Evolutionary conservation across 805 yeast genomes (phyloP), one percentile per base, ranked within the genome.

Genomic region (Pichia californica): DNA sequence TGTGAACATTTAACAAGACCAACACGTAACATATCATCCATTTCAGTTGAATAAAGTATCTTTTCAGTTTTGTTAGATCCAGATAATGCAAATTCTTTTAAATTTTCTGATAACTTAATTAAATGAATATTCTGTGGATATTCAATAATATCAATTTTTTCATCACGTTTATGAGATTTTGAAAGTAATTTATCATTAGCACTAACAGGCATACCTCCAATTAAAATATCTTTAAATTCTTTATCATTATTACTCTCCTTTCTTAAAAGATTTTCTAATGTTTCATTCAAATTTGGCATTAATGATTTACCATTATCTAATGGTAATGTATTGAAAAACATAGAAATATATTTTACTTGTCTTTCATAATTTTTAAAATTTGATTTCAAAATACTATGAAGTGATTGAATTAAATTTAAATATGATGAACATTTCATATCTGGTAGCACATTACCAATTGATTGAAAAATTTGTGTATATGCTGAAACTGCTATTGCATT

Each of bases 51-150:
- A 15, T 15, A 18, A 25, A 32, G 11, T 28, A 16, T 11, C 10
- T 21, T 28, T 13, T 36, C 26, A 5, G 31, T 28, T 30, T 32
- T 13, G 10, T 30, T 40, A n/a, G 32, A 16, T 19, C 44, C 33
- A 15, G 18, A 13, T 10, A 40, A 3, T 20, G 47, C 49, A 25
- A 46, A 23, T 27, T 46, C 47, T 13, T 49, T 49, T 20, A 49
- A 42, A 28, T 41, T 40, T 18, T 38, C 41, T 4, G 88, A 83
- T 36, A 83, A 56, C 38, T 73, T 72, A 28, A 76, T 66, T 39
- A 82, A 61, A 40, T 72, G 73, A 2, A 77, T 63, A 7, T 71
- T 67, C 11, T 81, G 80, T 6, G 86, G 81, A 49, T 69, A 77
- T 20, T 73, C 79, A 21, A 72, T 45, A 16, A 26, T 19, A 19